These are phyloP conservation scores for Camellia granthamiana DNA, from an alignment of 148 eudicot species.

Conservation along the genomic window DNA sequence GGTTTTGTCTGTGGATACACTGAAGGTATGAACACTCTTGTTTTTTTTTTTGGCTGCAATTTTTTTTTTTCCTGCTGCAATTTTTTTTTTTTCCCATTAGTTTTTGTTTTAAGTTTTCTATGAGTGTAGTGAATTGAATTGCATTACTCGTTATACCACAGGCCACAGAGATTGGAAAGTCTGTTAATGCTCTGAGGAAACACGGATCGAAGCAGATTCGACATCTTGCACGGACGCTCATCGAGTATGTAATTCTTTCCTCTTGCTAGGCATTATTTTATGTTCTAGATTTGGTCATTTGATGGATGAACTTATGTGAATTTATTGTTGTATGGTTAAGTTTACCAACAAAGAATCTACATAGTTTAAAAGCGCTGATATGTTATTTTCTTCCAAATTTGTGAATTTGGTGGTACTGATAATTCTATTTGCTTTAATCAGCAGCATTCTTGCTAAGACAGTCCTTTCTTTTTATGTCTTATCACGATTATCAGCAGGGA, in stretches of 20 bases:
- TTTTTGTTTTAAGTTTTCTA: not conserved
- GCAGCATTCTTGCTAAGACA: not conserved
- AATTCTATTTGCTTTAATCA: not conserved
- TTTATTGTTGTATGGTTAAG: not conserved
- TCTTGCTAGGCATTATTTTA: conserved; percentile 1
- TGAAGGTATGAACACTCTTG: conserved; percentile 52
- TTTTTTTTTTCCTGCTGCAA: not conserved
- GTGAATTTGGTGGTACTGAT: not conserved
- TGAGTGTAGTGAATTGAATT: not conserved
- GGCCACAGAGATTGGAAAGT: conserved; percentile 91
- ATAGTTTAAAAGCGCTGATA: not conserved
- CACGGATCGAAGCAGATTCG: conserved; percentile 61
- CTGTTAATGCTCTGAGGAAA: conserved; percentile 63
- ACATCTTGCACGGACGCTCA: conserved; percentile 52
- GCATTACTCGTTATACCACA: conserved; percentile 30
- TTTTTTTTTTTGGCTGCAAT: conserved; percentile 8
- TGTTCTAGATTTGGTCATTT: not conserved
- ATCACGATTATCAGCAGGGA: not conserved
- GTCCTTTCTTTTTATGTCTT: not conserved
- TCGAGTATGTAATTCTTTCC: conserved; percentile 55
- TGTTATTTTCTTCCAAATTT: not conserved
- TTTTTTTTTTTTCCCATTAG: not conserved
- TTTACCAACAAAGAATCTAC: not conserved
- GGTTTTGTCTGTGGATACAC: conserved; percentile 64
- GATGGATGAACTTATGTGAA: not conserved